phyloP scores from a whole-genome alignment of 148 eudicot genomes.

The Diospyros kaki region DNA sequence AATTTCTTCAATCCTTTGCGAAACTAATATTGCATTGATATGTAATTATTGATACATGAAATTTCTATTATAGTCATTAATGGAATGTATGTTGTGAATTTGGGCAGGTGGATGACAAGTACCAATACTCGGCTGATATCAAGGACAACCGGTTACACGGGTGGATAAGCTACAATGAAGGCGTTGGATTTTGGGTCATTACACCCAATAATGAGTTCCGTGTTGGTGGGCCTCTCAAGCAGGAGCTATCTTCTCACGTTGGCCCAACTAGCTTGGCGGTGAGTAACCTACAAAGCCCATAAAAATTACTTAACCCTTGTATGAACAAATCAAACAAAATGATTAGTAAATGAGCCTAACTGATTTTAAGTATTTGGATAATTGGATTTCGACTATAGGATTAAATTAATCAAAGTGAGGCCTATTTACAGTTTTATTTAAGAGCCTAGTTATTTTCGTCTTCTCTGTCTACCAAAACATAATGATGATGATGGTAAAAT shows the following conservation, averaged over 20 bases:
- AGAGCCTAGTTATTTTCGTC: no score
- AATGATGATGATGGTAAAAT: background rate
- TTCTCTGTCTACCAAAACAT: background rate
- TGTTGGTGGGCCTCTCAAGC: constrained; percentile 76
- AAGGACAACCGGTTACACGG: constrained; percentile 68
- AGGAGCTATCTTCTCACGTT: constrained; percentile 73
- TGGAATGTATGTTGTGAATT: background rate
- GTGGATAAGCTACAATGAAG: constrained; percentile 47
- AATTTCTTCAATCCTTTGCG: background rate
- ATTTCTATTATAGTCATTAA: no score
- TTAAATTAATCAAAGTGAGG: no score
- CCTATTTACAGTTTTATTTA: background rate
- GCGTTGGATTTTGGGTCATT: constrained; percentile 72
- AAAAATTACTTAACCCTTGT: no score
- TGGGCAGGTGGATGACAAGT: constrained; percentile 80
- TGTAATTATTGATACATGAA: no score
- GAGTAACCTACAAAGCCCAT: constrained; percentile 7
- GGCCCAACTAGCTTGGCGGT: constrained; percentile 72
- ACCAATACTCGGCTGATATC: constrained; percentile 59
- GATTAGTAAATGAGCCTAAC: no score
- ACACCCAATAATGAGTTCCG: constrained; percentile 71
- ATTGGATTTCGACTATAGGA: no score
- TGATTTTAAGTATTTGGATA: no score
- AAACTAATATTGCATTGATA: background rate
- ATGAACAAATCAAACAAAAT: no score